Conservation (phyloP, 2,329 filamentous ascomycete genomes). For the Aspergillus udagawae region DNA sequence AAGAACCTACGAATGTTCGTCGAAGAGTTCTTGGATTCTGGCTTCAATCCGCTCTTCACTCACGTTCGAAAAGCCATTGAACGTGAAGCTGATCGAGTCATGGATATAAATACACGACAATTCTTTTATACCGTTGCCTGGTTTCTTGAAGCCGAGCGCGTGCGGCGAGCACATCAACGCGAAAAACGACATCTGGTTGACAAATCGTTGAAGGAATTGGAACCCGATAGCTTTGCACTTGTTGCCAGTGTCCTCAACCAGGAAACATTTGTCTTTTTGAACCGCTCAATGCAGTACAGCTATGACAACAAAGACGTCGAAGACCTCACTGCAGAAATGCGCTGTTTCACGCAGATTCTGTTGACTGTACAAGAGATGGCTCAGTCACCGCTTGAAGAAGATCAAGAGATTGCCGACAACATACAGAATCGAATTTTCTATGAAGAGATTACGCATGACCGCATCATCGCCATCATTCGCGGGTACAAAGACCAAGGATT, state of each 20-base stretch:
- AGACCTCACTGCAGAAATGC: constrained; percentile 81
- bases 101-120: constrained; percentile 72
- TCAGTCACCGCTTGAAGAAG: constrained; percentile 78
- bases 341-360: constrained; percentile 91
- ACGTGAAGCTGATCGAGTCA: constrained; percentile 76
- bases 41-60: constrained; percentile 87
- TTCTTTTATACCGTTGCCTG: constrained; percentile 91
- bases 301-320: constrained; percentile 83
- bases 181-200: constrained; percentile 48
- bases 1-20: constrained; percentile 76
- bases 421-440: constrained; percentile 98
- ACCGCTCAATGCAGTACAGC: constrained; percentile 72
- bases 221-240: constrained; percentile 74
- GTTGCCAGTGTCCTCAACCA: constrained; percentile 89
- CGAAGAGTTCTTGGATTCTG: constrained; percentile 88
- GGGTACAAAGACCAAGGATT: constrained; percentile 94
- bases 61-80: constrained; percentile 87
- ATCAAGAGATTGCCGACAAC: constrained; percentile 96
- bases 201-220: constrained; percentile 50
- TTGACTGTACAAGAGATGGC: constrained; percentile 92
- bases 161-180: constrained; percentile 61
- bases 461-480: constrained; percentile 72
- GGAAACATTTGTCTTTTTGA: constrained; percentile 87
- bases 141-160: constrained; percentile 84
- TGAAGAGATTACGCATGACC: constrained; percentile 89